Conservation (phyloP, 2,329 filamentous ascomycete species). For the Sporothrix mexicana region DNA sequence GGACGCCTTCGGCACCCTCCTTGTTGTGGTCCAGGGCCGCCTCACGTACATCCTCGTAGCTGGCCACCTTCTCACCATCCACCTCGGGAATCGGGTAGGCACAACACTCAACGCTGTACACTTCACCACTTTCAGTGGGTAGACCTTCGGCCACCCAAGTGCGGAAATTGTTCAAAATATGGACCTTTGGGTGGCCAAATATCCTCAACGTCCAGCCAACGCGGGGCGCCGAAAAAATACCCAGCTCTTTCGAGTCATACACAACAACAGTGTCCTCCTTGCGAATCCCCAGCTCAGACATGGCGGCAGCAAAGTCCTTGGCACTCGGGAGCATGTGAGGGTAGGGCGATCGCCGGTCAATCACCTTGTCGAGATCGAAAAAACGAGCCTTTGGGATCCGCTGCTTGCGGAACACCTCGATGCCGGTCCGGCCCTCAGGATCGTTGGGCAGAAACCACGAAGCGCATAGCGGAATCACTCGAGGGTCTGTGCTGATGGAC, state of each 20-base stretch:
- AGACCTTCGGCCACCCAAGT: slow-evolving; percentile 86
- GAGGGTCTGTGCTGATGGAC: slow-evolving; percentile 78
- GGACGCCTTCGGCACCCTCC: slow-evolving; percentile 80
- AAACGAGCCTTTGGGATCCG: slow-evolving; percentile 91
- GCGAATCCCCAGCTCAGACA: slow-evolving; percentile 86
- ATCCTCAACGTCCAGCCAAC: slow-evolving; percentile 92
- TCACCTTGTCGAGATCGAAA: slow-evolving; percentile 93
- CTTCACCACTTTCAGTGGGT: slow-evolving; percentile 79
- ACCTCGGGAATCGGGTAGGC: slow-evolving; percentile 68
- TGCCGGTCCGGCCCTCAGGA: slow-evolving; percentile 69
- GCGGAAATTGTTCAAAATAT: slow-evolving; percentile 94
- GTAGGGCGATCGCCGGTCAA: slow-evolving; percentile 85
- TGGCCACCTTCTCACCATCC: slow-evolving; percentile 68
- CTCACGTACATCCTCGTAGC: slow-evolving; percentile 82
- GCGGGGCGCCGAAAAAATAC: slow-evolving; percentile 91
- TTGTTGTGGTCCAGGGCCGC: slow-evolving; percentile 78
- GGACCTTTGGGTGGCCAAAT: slow-evolving; percentile 88
- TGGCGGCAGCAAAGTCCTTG: slow-evolving; percentile 81
- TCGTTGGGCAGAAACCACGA: slow-evolving; percentile 98
- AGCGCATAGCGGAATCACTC: slow-evolving; percentile 87
- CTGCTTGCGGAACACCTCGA: slow-evolving; percentile 78
- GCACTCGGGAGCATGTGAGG: slow-evolving; percentile 93
- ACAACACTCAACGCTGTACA: slow-evolving; percentile 70
- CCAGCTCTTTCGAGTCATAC: slow-evolving; percentile 88
- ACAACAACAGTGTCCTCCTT: slow-evolving; percentile 90